Evolutionary conservation across 2,329 filamentous ascomycete genomes (phyloP), one percentile per base, ranked within the genome.

Genomic region (Cercospora sp.): DNA sequence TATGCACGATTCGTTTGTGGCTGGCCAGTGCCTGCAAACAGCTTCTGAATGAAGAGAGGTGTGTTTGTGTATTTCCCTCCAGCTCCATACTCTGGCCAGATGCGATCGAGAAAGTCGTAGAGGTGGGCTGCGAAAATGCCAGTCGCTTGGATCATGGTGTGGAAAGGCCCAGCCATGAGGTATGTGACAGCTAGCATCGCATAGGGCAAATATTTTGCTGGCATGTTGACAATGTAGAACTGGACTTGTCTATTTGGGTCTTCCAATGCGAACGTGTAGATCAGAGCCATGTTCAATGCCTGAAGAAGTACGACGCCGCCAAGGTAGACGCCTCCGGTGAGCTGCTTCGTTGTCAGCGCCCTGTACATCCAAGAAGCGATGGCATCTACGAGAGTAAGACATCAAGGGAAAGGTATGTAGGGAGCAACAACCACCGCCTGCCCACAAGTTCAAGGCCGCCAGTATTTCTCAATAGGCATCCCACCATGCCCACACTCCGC

Each of bases 81-180:
- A 66, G 92, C 91, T 34, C 93, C 94, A 77, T 95, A 95, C 65
- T 91, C 88, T 5, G 95, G 95, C 85, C 93, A 98, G 51, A 97
- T 85, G 60, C 92, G 87, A 2, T 91, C 93, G 61, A 97, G 80
- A 77, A 98, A 99, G 78, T 98, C 92, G 80, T 93, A 97, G 21
- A 95, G 76, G 79, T 99, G 95, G 4, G 94, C 94, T 12, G 94
- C 92, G 53, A 97, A 72, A 10, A 99, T 84, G n/a, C 95, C 95
- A 37, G 88, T 91, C 4, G 88, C 79, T 76, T 96, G 89, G 3
- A 89, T 75, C 66, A 91, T 77, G 10, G 91, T 85, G 18, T 81
- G 81, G 3, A 79, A 73, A 40, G 85, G 84, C 10, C 90, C 89
- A 5, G 81, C 84, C 77, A 91, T 87, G 63, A 98, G 82, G 24